Conservation (phyloP, 2,329 filamentous ascomycete genomes). For the Tolypocladium tundrense region DNA sequence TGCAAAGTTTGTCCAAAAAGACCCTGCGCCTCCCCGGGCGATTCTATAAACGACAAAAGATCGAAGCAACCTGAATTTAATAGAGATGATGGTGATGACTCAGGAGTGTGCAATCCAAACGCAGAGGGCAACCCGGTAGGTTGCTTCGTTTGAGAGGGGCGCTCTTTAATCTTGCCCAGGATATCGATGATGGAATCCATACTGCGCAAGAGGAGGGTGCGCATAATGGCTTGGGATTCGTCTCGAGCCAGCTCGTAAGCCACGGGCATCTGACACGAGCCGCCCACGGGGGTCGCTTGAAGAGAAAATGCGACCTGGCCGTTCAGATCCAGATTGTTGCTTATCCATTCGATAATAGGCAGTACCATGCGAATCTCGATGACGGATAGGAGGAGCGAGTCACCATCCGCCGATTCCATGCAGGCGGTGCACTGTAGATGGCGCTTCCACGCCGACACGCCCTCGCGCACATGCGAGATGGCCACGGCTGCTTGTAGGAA, state of each 20-base stretch:
- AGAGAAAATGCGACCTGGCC: neutral
- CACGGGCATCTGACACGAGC: neutral
- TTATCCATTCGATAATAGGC: neutral
- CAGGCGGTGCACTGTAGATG: neutral
- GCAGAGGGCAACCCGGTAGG: too few relatives aligned
- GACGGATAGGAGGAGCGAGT: neutral
- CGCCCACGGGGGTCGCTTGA: neutral
- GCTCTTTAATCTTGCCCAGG: neutral
- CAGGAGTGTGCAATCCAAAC: too few relatives aligned
- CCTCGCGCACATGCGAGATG: neutral
- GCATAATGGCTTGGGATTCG: neutral
- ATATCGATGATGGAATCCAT: neutral
- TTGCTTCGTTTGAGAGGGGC: neutral
- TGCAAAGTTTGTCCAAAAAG: too few relatives aligned
- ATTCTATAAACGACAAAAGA: too few relatives aligned
- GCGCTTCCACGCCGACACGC: neutral
- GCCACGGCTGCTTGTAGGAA: neutral
- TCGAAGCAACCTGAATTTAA: too few relatives aligned
- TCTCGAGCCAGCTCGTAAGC: neutral
- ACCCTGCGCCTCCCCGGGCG: too few relatives aligned
- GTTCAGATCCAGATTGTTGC: neutral
- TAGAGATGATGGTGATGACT: too few relatives aligned
- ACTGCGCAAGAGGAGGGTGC: neutral
- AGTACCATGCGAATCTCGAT: neutral
- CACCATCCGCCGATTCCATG: neutral